Evolutionary conservation across 208 protist species (phyloP).

Genomic region (Acanthamoeba polyphaga): DNA sequence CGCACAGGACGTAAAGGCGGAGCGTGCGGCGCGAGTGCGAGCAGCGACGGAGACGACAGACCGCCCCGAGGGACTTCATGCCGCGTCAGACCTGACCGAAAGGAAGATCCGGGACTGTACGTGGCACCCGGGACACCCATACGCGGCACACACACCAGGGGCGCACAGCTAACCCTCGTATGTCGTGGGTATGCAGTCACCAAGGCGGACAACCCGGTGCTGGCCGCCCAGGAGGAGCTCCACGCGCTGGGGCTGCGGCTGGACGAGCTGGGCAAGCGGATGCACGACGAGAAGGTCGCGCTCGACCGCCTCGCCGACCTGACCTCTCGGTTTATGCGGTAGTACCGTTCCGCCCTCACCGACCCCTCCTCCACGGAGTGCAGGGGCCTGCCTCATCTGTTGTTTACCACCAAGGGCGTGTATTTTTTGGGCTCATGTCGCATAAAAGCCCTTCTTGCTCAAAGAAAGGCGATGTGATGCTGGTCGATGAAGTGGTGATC

Average conservation of each 20-base stretch:
- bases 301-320: conserved; percentile 14
- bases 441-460: no score
- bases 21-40: not conserved
- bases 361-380: no score
- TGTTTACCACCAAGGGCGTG: no score
- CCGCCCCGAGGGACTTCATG: not conserved
- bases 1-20: conserved; percentile 30
- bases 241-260: not conserved
- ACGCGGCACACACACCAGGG: not conserved
- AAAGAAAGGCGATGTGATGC: no score
- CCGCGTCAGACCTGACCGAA: not conserved
- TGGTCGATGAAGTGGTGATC: no score
- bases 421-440: no score
- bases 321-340: conserved; percentile 1
- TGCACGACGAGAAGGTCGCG: conserved; percentile 11
- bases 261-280: conserved; percentile 11
- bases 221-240: not conserved
- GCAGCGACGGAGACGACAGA: not conserved
- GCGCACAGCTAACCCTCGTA: not conserved
- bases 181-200: not conserved
- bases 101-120: not conserved
- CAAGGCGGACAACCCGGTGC: not conserved
- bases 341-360: no score
- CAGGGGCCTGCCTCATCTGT: no score
- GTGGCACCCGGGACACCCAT: not conserved